Conservation (phyloP, 495 filamentous ascomycete species). For the Aspergillus haitiensis region DNA sequence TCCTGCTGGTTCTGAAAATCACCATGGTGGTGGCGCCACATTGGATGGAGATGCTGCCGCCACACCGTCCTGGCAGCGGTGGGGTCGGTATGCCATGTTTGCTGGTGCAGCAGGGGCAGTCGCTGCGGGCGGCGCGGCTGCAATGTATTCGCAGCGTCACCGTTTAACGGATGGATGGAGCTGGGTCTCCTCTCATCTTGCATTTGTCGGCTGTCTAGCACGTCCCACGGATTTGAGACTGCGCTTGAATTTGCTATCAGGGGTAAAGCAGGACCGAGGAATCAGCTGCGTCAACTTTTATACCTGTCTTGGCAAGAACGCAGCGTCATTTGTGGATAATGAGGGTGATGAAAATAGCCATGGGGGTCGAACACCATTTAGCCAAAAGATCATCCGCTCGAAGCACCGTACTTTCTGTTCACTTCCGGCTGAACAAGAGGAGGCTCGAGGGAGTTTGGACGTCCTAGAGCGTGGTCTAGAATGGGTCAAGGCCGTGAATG, state of each 20-base stretch:
- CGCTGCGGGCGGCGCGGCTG: slow-evolving; percentile 83
- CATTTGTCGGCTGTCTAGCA: slow-evolving; percentile 87
- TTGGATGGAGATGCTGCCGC: slow-evolving; percentile 50
- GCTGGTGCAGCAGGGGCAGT: slow-evolving; percentile 79
- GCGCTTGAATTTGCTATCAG: slow-evolving; percentile 57
- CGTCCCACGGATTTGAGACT: slow-evolving; percentile 71
- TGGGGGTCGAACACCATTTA: slow-evolving; percentile 31
- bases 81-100: slow-evolving; percentile 81
- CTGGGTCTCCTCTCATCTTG: slow-evolving; percentile 91
- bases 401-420: slow-evolving; percentile 80
- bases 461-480: slow-evolving; percentile 35
- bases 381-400: slow-evolving; percentile 43
- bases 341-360: slow-evolving; percentile 16
- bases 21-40: slow-evolving; percentile 27
- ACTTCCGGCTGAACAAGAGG: slow-evolving; percentile 58
- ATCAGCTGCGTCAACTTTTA: slow-evolving; percentile 81
- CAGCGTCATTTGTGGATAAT: slow-evolving; percentile 40
- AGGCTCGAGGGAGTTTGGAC: slow-evolving; percentile 29
- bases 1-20: slow-evolving; percentile 17
- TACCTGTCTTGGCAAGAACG: slow-evolving; percentile 73
- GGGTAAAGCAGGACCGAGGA: slow-evolving; percentile 52
- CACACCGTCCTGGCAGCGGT: slow-evolving; percentile 63
- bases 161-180: slow-evolving; percentile 67
- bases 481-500: slow-evolving; percentile 72
- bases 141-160: slow-evolving; percentile 80